A percentile compares a stretch with the other conserved stretches of the same genome.
Conservation (phyloP, 345 rosid species). For the Excoecaria cochinchinensis region DNA sequence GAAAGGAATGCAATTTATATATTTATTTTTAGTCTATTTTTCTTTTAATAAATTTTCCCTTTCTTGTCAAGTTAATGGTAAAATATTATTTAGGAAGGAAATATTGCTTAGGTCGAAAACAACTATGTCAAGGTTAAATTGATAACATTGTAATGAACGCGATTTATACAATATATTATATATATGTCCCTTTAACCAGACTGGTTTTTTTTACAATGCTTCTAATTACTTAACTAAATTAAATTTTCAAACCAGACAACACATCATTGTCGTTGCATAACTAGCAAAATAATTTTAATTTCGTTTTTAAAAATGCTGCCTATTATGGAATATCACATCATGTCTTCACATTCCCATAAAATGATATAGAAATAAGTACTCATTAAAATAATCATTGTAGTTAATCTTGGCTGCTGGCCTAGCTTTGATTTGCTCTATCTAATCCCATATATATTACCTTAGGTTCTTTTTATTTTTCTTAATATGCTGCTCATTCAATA, state of each 20-base stretch:
- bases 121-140: background rate
- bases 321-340: no score
- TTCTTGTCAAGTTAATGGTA: background rate
- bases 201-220: conserved; percentile 29
- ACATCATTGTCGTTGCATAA: background rate
- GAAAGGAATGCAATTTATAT: no score
- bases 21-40: background rate
- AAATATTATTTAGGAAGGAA: background rate
- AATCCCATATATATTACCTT: no score
- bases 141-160: background rate
- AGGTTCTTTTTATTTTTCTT: no score
- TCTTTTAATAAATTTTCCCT: background rate
- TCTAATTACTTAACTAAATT: background rate
- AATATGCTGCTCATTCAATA: no score
- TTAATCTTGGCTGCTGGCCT: no score
- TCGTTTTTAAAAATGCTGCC: no score
- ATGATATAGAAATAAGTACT: background rate
- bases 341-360: background rate
- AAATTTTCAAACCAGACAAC: background rate
- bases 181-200: conserved; percentile 11
- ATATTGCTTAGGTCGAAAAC: background rate
- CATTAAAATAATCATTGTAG: no score
- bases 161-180: background rate
- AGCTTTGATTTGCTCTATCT: no score
- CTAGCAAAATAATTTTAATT: no score